Percentiles rank a stretch among this genome's conserved stretches.
phyloP scores from a whole-genome alignment of 768 basidiomycete genomes.

The Termitomyces sp. region DNA sequence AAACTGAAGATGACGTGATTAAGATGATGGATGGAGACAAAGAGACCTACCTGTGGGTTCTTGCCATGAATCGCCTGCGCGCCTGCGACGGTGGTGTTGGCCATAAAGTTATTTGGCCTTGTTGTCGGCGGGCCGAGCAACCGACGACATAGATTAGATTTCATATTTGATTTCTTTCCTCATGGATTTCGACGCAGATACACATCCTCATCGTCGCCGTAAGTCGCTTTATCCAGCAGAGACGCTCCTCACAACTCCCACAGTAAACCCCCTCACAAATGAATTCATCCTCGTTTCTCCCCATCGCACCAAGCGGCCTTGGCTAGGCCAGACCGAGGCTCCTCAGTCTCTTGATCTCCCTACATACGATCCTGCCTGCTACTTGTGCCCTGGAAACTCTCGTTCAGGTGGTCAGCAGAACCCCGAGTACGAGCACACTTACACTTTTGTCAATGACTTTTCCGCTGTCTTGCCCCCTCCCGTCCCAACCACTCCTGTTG shows the following conservation, averaged over 20 bases:
- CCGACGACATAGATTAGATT: background rate
- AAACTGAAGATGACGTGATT: slow-evolving; percentile 46
- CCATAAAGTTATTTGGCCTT: slow-evolving; percentile 50
- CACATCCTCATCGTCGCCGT: slow-evolving; percentile 73
- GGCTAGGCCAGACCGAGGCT: slow-evolving; percentile 83
- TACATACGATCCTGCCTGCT: slow-evolving; percentile 68
- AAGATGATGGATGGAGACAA: background rate
- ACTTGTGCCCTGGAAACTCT: slow-evolving; percentile 83
- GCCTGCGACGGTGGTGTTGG: slow-evolving; percentile 87
- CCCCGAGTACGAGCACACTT: slow-evolving; percentile 62
- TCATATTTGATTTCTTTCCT: background rate
- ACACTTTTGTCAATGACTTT: slow-evolving; percentile 79
- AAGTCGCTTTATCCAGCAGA: slow-evolving; percentile 20
- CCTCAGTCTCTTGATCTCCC: slow-evolving; percentile 51
- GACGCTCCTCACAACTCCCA: background rate
- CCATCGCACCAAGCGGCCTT: slow-evolving; percentile 87
- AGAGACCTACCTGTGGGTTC: slow-evolving; percentile 78
- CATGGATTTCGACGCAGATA: slow-evolving; percentile 50
- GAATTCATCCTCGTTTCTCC: slow-evolving; percentile 83
- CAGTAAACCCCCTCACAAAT: slow-evolving; percentile 79
- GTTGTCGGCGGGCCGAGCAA: background rate
- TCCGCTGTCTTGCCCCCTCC: slow-evolving; percentile 72
- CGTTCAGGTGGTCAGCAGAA: slow-evolving; percentile 72
- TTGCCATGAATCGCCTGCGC: slow-evolving; percentile 92
- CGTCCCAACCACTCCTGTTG: slow-evolving; percentile 44